A percentile compares a stretch with the other conserved stretches of the same genome.
phyloP scores from a whole-genome alignment of 2,329 filamentous ascomycete genomes.

The Fusarium sp. region DNA sequence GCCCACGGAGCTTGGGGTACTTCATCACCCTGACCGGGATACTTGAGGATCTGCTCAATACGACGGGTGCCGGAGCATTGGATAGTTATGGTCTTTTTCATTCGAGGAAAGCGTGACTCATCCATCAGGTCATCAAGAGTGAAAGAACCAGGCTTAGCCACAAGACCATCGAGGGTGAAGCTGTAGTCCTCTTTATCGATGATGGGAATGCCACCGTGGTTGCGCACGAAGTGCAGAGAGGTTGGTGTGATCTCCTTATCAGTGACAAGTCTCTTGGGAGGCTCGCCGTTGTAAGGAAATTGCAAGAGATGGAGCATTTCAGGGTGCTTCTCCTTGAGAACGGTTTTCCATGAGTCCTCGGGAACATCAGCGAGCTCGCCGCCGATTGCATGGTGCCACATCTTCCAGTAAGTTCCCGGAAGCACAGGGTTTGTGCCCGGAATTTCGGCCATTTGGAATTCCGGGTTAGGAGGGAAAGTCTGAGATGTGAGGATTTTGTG shows the following conservation, averaged over 20 bases:
- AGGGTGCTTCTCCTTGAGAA: conserved; percentile 66
- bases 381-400: conserved; percentile 64
- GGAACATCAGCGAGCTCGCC: conserved; percentile 58
- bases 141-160: conserved; percentile 66
- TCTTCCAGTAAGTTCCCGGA: conserved; percentile 66
- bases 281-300: conserved; percentile 73
- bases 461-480: conserved; percentile 55
- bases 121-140: conserved; percentile 70
- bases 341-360: conserved; percentile 67
- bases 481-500: conserved; percentile 58
- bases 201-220: conserved; percentile 76
- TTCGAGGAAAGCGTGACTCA: conserved; percentile 68
- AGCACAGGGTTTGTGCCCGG: conserved; percentile 69
- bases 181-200: conserved; percentile 68
- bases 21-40: conserved; percentile 75
- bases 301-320: conserved; percentile 72
- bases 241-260: conserved; percentile 71
- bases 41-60: conserved; percentile 73
- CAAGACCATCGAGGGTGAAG: conserved; percentile 69
- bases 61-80: conserved; percentile 77
- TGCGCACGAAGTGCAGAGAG: conserved; percentile 70
- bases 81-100: conserved; percentile 68
- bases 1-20: conserved; percentile 67
- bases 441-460: conserved; percentile 67
- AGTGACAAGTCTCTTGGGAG: conserved; percentile 66